Evolutionary conservation across 2,329 filamentous ascomycete species (phyloP).

Genomic region (Monosporascus ibericus): DNA sequence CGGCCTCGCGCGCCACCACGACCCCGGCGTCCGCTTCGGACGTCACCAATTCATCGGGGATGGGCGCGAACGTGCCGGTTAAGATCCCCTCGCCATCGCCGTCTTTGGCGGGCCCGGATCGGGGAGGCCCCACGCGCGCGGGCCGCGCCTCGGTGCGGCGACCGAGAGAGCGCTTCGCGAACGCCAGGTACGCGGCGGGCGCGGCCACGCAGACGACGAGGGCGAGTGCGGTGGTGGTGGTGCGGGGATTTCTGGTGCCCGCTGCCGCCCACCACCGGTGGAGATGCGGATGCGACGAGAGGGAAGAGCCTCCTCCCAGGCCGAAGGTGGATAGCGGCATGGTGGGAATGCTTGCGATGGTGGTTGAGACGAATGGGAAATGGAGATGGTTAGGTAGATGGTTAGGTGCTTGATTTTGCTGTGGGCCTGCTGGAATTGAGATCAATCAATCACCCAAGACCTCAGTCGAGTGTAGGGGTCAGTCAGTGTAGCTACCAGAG

Average conservation of each 20-base stretch:
- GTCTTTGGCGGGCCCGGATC: neutral
- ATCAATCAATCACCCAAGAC: no score
- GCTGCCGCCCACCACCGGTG: neutral
- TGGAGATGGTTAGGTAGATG: no score
- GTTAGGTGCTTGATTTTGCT: no score
- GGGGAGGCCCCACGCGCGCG: slow-evolving; percentile 5
- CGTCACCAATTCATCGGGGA: neutral
- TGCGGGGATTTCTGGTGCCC: neutral
- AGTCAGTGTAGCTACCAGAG: no score
- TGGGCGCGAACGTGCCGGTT: neutral
- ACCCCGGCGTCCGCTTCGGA: no score
- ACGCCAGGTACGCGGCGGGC: slow-evolving; percentile 10
- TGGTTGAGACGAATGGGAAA: no score
- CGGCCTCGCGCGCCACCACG: slow-evolving; percentile 14
- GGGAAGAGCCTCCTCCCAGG: no score
- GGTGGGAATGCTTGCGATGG: no score
- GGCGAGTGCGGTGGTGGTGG: slow-evolving; percentile 6
- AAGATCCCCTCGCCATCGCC: slow-evolving; percentile 2
- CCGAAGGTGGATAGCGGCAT: no score
- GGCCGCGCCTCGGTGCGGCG: slow-evolving; percentile 5
- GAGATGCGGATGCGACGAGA: no score
- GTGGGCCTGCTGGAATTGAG: no score
- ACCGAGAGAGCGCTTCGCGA: slow-evolving; percentile 6
- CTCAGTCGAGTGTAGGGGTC: no score
- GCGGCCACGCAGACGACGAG: slow-evolving; percentile 8